phyloP scores from a whole-genome alignment of 805 yeast genomes.

The Yarrowia divulgata region DNA sequence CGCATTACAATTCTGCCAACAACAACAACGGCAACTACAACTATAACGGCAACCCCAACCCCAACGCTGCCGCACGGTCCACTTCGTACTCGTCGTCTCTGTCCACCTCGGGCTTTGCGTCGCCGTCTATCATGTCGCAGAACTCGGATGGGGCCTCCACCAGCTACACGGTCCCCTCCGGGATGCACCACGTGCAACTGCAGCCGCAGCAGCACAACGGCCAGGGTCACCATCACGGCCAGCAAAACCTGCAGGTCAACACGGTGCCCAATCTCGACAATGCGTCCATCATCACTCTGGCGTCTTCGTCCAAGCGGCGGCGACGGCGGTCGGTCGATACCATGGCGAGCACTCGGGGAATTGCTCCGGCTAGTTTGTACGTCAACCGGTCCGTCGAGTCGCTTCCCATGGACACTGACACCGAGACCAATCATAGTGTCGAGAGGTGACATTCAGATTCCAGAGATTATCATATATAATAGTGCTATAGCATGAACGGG shows the following conservation, averaged over 20 bases:
- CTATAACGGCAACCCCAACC: conserved; percentile 3
- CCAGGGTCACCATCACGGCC: conserved; percentile 16
- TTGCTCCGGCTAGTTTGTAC: conserved; percentile 49
- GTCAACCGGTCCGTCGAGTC: conserved; percentile 43
- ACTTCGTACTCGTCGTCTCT: conserved; percentile 18
- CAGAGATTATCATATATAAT: too few species aligned
- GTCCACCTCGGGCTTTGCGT: conserved; percentile 25
- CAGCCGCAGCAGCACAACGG: conserved; percentile 41
- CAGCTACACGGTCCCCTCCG: conserved; percentile 40
- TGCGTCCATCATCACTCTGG: conserved; percentile 52
- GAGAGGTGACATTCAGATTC: neutral
- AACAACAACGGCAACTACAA: neutral
- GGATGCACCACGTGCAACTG: conserved; percentile 36
- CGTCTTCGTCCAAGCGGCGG: conserved; percentile 50
- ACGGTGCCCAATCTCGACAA: conserved; percentile 44
- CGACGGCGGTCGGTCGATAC: conserved; percentile 51
- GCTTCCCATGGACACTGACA: conserved; percentile 39
- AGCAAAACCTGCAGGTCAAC: conserved; percentile 27
- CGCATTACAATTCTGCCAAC: too few species aligned
- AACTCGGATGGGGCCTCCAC: conserved; percentile 42
- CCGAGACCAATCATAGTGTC: conserved; percentile 36
- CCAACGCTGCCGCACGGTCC: conserved; percentile 28
- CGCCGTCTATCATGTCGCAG: conserved; percentile 25
- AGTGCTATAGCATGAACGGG: too few species aligned
- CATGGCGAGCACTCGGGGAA: conserved; percentile 51